Evolutionary conservation across 2,329 filamentous ascomycete species (phyloP).

Genomic region (Trichoderma atrobrunneum): DNA sequence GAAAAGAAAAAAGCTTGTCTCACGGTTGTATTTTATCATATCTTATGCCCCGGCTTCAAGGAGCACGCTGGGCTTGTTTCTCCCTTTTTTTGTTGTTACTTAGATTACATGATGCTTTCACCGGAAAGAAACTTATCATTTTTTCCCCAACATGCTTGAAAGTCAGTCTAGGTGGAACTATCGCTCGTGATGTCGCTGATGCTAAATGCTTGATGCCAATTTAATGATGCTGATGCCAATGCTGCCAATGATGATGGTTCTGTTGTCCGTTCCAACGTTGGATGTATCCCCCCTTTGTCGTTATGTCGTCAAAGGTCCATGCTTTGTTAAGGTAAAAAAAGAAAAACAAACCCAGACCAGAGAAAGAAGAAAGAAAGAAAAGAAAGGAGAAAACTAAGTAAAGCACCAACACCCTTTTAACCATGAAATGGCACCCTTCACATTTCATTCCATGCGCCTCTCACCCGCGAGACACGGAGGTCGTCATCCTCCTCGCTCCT

Average conservation of each 20-base stretch:
- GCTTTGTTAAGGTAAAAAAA: background rate
- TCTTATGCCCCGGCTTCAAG: background rate
- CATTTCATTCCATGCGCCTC: slow-evolving; percentile 48
- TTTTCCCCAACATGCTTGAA: background rate
- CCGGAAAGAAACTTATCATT: background rate
- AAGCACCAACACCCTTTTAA: background rate
- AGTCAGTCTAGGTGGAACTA: background rate
- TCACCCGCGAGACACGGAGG: slow-evolving; percentile 37
- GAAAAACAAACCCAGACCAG: background rate
- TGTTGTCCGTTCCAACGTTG: background rate
- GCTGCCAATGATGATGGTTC: background rate
- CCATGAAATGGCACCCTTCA: slow-evolving; percentile 20
- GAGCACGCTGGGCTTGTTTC: background rate
- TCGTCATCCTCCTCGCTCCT: slow-evolving; percentile 39
- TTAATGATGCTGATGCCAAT: background rate
- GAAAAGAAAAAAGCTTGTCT: background rate
- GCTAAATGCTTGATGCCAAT: background rate
- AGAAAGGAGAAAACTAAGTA: too few species aligned
- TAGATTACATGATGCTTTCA: slow-evolving; percentile 10
- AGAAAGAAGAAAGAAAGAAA: background rate
- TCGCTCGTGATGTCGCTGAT: background rate
- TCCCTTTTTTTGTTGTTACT: background rate
- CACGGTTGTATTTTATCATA: background rate
- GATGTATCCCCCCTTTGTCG: background rate
- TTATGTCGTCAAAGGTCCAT: background rate